phyloP scores from a whole-genome alignment of 345 rosid species.

The sweet orange (Citrus sinensis) region DNA sequence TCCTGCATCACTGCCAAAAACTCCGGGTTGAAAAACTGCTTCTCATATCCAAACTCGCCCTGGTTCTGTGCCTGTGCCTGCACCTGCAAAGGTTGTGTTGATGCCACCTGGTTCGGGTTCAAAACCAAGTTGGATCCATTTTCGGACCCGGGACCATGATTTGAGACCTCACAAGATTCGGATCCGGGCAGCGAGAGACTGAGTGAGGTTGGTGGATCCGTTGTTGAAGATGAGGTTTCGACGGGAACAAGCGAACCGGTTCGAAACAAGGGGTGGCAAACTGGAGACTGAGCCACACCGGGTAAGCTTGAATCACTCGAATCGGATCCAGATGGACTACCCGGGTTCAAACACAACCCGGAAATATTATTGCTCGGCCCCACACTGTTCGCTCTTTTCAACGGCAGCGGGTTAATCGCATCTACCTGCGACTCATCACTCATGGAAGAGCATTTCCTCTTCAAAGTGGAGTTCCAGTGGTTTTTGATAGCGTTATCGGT shows the following conservation, averaged over 20 bases:
- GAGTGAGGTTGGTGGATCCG: slow-evolving; percentile 55
- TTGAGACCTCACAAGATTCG: slow-evolving; percentile 31
- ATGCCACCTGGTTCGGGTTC: slow-evolving; percentile 7
- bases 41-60: slow-evolving; percentile 25
- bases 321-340: slow-evolving; percentile 71
- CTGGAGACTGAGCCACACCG: slow-evolving; percentile 34
- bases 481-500: slow-evolving; percentile 79
- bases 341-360: slow-evolving; percentile 47
- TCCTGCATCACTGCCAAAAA: slow-evolving; percentile 68
- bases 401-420: slow-evolving; percentile 33
- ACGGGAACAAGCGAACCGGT: slow-evolving; percentile 34
- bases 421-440: slow-evolving; percentile 29
- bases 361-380: slow-evolving; percentile 41
- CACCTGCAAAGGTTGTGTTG: neutral
- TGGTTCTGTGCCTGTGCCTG: slow-evolving; percentile 2
- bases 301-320: slow-evolving; percentile 62
- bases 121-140: slow-evolving; percentile 5
- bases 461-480: slow-evolving; percentile 83
- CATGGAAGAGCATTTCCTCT: slow-evolving; percentile 58
- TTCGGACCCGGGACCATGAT: slow-evolving; percentile 8
- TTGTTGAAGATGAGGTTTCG: slow-evolving; percentile 33
- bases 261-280: slow-evolving; percentile 36
- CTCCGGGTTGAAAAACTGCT: slow-evolving; percentile 58
- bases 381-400: slow-evolving; percentile 64
- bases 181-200: slow-evolving; percentile 73